Evolutionary conservation across 73 alveolate genomes (phyloP).

Genomic region (Paramecium caudatum): DNA sequence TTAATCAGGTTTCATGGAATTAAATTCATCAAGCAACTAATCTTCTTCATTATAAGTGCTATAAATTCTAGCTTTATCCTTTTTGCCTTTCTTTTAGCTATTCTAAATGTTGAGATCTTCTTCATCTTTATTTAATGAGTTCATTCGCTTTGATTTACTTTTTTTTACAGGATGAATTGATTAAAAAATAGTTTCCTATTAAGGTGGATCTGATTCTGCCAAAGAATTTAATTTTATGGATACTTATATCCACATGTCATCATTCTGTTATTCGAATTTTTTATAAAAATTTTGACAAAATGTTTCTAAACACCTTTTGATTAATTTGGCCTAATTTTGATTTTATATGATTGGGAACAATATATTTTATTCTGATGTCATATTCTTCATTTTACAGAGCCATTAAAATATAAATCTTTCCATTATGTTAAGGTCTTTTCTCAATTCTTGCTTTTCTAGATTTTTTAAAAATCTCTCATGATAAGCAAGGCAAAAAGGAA

Average conservation of each 20-base stretch:
- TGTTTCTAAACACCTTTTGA: background rate
- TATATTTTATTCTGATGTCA: background rate
- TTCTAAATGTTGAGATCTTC: too few relatives aligned
- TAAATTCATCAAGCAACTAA: background rate
- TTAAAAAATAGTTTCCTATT: too few relatives aligned
- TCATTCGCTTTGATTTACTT: too few relatives aligned
- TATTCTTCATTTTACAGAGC: background rate
- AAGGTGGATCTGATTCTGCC: background rate
- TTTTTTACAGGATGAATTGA: too few relatives aligned
- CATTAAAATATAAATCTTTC: constrained; percentile 4
- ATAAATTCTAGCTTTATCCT: too few relatives aligned
- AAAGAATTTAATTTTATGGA: background rate
- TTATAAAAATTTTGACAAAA: constrained; percentile 1
- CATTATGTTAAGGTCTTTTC: constrained; percentile 22
- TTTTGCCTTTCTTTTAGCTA: too few relatives aligned
- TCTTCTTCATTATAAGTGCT: too few relatives aligned
- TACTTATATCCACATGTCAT: constrained; percentile 12
- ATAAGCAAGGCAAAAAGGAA: constrained; percentile 24
- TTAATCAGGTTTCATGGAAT: background rate
- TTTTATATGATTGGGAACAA: background rate
- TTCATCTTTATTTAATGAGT: too few relatives aligned
- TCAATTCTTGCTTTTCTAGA: background rate
- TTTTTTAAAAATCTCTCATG: constrained; percentile 63
- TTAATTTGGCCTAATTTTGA: background rate
- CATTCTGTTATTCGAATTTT: background rate